Evolutionary conservation across 139 green algal species (phyloP).

Genomic region (Dunaliella primolecta): DNA sequence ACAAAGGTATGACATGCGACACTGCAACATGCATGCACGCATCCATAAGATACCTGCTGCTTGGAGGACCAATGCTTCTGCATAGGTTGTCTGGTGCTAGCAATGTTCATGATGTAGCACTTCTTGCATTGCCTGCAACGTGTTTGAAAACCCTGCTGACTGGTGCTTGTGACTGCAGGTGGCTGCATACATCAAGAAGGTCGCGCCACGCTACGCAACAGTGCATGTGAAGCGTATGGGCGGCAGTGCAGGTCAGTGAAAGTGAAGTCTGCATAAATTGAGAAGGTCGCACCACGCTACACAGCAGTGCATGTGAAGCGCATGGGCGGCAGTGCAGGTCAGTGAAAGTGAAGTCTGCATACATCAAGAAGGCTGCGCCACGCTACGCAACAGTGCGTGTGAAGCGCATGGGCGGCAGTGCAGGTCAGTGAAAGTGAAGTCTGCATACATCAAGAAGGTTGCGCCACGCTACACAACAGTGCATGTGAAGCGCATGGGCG

Average conservation of each 20-base stretch:
- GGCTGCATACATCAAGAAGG: background rate
- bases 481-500: slow-evolving; percentile 50
- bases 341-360: too few relatives aligned
- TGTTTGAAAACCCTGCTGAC: too few relatives aligned
- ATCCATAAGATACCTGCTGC: too few relatives aligned
- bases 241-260: slow-evolving; percentile 24
- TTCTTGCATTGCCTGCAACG: too few relatives aligned
- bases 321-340: slow-evolving; percentile 37
- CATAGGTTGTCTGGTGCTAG: too few relatives aligned
- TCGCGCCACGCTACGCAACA: slow-evolving; percentile 26
- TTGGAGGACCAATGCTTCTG: too few relatives aligned
- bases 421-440: too few relatives aligned
- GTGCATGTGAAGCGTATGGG: slow-evolving; percentile 50
- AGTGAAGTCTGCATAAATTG: slow-evolving; percentile 3
- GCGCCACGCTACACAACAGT: slow-evolving; percentile 34
- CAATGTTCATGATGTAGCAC: too few relatives aligned
- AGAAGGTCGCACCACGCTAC: slow-evolving; percentile 14
- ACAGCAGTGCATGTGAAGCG: slow-evolving; percentile 46
- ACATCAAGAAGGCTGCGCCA: slow-evolving; percentile 14
- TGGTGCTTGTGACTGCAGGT: too few relatives aligned
- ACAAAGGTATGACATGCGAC: too few relatives aligned
- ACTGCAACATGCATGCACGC: too few relatives aligned
- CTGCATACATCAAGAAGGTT: background rate
- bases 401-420: slow-evolving; percentile 42
- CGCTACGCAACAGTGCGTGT: slow-evolving; percentile 44